phyloP scores from a whole-genome alignment of 169 alveolate species.

The Blepharisma undulans region DNA sequence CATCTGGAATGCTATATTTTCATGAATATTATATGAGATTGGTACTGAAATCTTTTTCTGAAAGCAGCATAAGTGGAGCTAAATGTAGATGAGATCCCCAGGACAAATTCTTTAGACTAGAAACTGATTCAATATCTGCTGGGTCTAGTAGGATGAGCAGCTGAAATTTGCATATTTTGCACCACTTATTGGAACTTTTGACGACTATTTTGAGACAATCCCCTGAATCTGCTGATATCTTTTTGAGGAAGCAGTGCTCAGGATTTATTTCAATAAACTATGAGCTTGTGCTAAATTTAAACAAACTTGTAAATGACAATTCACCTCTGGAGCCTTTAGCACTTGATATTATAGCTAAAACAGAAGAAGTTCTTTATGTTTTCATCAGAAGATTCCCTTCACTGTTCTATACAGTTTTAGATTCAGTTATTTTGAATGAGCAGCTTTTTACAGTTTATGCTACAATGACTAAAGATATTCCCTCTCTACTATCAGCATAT shows the following conservation, averaged over 20 bases:
- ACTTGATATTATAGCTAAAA: background rate
- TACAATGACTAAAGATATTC: background rate
- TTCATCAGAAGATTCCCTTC: background rate
- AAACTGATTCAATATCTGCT: background rate
- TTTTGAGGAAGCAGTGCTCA: background rate
- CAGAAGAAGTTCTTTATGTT: slow-evolving; percentile 16
- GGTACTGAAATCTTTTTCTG: background rate
- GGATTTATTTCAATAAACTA: background rate
- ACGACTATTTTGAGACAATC: background rate
- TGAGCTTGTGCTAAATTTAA: background rate
- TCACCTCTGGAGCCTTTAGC: background rate
- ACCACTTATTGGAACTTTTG: background rate
- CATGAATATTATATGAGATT: background rate
- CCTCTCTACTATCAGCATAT: background rate
- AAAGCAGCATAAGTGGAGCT: background rate
- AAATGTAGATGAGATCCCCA: slow-evolving; percentile 2
- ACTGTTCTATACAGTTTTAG: background rate
- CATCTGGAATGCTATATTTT: background rate
- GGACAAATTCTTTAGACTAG: background rate
- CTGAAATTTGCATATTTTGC: background rate
- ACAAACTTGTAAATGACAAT: background rate
- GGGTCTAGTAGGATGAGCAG: background rate
- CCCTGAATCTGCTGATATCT: background rate
- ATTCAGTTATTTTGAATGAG: background rate
- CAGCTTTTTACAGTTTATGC: background rate